Conservation (phyloP, 805 yeast species). For the Yueomyces sinensis region DNA sequence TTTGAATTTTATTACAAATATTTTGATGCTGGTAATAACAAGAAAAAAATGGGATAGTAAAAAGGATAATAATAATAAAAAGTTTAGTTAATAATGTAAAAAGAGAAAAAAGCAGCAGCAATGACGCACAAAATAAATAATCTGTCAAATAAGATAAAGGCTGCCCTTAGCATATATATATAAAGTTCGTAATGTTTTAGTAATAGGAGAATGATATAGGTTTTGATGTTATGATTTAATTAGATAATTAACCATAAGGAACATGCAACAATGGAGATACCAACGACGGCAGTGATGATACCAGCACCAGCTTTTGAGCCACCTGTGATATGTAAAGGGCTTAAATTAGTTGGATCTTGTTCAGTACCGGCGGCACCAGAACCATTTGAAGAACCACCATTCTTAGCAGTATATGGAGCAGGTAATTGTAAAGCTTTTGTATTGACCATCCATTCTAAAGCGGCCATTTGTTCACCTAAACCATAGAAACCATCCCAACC, state of each 20-base stretch:
- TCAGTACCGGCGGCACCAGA: slow-evolving; percentile 56
- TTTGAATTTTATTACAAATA: too few species aligned
- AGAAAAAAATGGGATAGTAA: too few species aligned
- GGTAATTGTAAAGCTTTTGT: slow-evolving; percentile 25
- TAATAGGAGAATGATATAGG: too few species aligned
- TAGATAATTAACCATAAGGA: slow-evolving; percentile 33
- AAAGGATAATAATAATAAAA: too few species aligned
- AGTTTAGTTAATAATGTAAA: too few species aligned
- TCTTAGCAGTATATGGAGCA: slow-evolving; percentile 46
- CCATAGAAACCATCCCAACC: slow-evolving; percentile 71
- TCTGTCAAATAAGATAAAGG: too few species aligned
- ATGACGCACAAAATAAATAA: too few species aligned
- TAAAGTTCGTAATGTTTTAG: too few species aligned
- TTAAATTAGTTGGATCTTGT: slow-evolving; percentile 23
- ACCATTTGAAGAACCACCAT: slow-evolving; percentile 64
- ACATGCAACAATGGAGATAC: slow-evolving; percentile 30
- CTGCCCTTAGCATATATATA: too few species aligned
- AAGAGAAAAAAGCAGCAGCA: too few species aligned
- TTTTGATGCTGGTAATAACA: too few species aligned
- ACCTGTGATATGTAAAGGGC: slow-evolving; percentile 29
- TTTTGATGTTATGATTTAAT: too few species aligned
- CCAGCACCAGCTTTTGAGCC: slow-evolving; percentile 60
- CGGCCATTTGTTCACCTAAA: slow-evolving; percentile 83
- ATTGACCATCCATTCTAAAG: slow-evolving; percentile 50
- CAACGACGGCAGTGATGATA: slow-evolving; percentile 46